Conservation (phyloP, 2,329 filamentous ascomycete genomes). For the Penicillium verrucosum region DNA sequence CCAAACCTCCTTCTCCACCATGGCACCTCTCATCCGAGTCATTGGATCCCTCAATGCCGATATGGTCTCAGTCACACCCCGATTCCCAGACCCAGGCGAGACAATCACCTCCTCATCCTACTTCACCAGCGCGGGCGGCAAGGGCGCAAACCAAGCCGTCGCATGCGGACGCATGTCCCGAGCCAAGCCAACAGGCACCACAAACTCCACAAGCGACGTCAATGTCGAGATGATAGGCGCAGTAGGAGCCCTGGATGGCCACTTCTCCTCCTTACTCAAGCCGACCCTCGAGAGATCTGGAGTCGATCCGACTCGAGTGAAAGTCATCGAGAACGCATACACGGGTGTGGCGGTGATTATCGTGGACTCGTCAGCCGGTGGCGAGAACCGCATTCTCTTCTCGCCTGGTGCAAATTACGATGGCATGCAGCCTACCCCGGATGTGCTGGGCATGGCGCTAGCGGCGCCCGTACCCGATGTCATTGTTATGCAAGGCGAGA, state of each 20-base stretch:
- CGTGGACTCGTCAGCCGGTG: slow-evolving; percentile 66
- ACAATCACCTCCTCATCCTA: slow-evolving; percentile 79
- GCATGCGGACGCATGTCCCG: slow-evolving; percentile 79
- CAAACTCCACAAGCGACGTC: slow-evolving; percentile 28
- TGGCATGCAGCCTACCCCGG: slow-evolving; percentile 40
- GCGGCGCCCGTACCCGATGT: slow-evolving; percentile 54
- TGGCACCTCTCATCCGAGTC: slow-evolving; percentile 64
- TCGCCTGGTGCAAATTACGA: slow-evolving; percentile 66
- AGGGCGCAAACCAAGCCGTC: slow-evolving; percentile 93
- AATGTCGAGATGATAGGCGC: slow-evolving; percentile 69
- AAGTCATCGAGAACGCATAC: slow-evolving; percentile 45
- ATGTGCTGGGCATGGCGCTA: slow-evolving; percentile 40
- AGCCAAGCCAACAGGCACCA: slow-evolving; percentile 35
- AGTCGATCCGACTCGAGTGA: slow-evolving; percentile 58
- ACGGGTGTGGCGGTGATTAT: slow-evolving; percentile 74
- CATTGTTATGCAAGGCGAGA: slow-evolving; percentile 75
- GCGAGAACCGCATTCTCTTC: slow-evolving; percentile 72
- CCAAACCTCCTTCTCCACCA: slow-evolving; percentile 14
- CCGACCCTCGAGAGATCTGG: slow-evolving; percentile 59
- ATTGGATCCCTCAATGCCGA: slow-evolving; percentile 95
- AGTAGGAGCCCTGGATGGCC: slow-evolving; percentile 60
- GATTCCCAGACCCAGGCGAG: slow-evolving; percentile 80
- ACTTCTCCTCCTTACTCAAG: slow-evolving; percentile 61
- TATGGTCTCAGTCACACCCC: slow-evolving; percentile 81
- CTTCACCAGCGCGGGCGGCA: slow-evolving; percentile 79